These are phyloP conservation scores for Phytophthora hibernalis DNA, from an alignment of 352 stramenopile genomes.

Conservation along the genomic window DNA sequence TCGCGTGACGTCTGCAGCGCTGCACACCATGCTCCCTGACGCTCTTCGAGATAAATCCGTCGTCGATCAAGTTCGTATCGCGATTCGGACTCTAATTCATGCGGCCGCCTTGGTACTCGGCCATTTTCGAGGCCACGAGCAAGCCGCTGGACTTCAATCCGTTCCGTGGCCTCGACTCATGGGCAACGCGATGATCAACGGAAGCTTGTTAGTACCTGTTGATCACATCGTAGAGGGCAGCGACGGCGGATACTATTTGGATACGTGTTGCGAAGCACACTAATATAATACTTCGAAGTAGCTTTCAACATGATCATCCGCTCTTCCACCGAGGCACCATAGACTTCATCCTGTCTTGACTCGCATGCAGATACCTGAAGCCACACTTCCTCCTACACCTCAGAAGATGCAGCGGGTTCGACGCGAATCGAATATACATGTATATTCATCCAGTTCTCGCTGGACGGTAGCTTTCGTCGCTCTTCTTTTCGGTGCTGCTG, in stretches of 20 bases:
- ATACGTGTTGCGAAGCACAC: neutral
- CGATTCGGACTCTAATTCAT: constrained; percentile 29
- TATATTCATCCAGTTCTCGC: constrained; percentile 14
- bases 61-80: constrained; percentile 14
- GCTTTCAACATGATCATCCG: neutral
- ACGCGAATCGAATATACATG: constrained; percentile 36
- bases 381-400: neutral
- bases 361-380: neutral
- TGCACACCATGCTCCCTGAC: no score
- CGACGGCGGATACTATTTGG: neutral
- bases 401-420: constrained; percentile 8
- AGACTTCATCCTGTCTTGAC: constrained; percentile 13
- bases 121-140: constrained; percentile 35
- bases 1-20: constrained; percentile 25
- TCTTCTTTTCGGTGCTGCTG: constrained; percentile 12
- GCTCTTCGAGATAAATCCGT: constrained; percentile 13
- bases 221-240: neutral
- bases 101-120: constrained; percentile 27
- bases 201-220: constrained; percentile 25
- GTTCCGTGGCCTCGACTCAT: constrained; percentile 19
- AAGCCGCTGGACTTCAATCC: constrained; percentile 22
- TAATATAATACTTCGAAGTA: neutral
- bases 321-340: constrained; percentile 10
- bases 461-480: constrained; percentile 15
- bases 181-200: constrained; percentile 32